Evolutionary conservation across 371 early-diverging fungal species (phyloP).

Genomic region (Mucor irregularis): DNA sequence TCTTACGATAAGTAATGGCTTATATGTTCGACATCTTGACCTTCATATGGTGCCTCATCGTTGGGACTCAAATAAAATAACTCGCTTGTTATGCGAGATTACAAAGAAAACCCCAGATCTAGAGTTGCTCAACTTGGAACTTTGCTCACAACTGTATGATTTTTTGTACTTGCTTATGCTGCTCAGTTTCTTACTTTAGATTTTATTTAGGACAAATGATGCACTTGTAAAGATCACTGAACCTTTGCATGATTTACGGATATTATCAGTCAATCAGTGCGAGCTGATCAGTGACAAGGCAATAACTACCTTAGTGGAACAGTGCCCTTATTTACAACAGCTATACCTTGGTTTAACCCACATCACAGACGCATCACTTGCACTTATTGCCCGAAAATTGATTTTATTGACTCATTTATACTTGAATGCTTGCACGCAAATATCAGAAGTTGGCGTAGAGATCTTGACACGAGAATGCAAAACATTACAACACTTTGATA

Average conservation of each 20-base stretch:
- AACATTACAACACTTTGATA: constrained; percentile 12
- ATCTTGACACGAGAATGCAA: constrained; percentile 5
- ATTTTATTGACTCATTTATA: constrained; percentile 2
- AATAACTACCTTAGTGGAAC: neutral
- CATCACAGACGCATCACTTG: constrained; percentile 14
- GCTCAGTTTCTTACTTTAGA: neutral
- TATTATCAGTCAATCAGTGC: constrained; percentile 20
- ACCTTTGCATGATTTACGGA: constrained; percentile 10
- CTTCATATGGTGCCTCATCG: constrained; percentile 25
- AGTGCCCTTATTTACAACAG: constrained; percentile 15
- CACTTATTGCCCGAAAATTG: constrained; percentile 6
- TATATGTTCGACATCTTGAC: constrained; percentile 9
- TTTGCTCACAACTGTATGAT: constrained; percentile 1
- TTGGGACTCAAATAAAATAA: constrained; percentile 10
- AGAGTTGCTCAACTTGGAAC: constrained; percentile 16
- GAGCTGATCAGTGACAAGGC: constrained; percentile 13
- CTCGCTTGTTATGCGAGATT: neutral
- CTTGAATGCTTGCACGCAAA: constrained; percentile 7
- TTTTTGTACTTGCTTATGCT: neutral
- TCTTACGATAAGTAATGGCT: constrained; percentile 1
- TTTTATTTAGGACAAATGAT: constrained; percentile 11
- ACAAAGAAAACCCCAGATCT: constrained; percentile 15
- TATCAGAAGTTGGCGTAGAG: constrained; percentile 18
- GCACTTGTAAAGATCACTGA: constrained; percentile 1
- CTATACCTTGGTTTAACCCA: constrained; percentile 15